Evolutionary conservation across 2,329 filamentous ascomycete genomes (phyloP).

Genomic region (Xylogone sp.): DNA sequence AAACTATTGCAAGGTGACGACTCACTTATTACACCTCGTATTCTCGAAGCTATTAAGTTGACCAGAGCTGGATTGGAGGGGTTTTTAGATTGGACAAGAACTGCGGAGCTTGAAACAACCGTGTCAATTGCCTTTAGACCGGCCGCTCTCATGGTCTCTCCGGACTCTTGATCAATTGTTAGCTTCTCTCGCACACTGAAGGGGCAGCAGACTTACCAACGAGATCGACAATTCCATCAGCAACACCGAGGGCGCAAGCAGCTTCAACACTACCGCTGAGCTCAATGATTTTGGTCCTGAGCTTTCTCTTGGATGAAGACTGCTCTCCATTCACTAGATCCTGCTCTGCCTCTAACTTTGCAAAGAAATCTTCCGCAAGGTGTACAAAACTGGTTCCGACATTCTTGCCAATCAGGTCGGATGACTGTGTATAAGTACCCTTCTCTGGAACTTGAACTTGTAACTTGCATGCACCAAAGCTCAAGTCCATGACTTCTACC

Average conservation of each 20-base stretch:
- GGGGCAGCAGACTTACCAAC: constrained; percentile 64
- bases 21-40: constrained; percentile 84
- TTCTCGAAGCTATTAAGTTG: constrained; percentile 79
- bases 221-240: constrained; percentile 95
- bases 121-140: constrained; percentile 93
- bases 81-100: constrained; percentile 86
- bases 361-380: constrained; percentile 80
- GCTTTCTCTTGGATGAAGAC: constrained; percentile 42
- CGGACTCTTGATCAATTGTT: constrained; percentile 64
- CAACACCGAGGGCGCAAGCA: constrained; percentile 90
- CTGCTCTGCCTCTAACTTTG: constrained; percentile 61
- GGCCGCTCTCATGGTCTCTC: constrained; percentile 96
- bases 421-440: constrained; percentile 64
- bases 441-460: constrained; percentile 96
- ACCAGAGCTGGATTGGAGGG: constrained; percentile 78
- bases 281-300: constrained; percentile 87
- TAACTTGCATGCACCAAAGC: constrained; percentile 86
- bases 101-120: constrained; percentile 80
- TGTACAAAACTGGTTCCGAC: constrained; percentile 94
- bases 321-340: constrained; percentile 32
- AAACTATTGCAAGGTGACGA: constrained; percentile 4
- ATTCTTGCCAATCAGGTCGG: constrained; percentile 84
- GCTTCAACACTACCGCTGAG: constrained; percentile 96
- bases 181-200: constrained; percentile 6
- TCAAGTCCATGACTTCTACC: constrained; percentile 84